Evolutionary conservation across 768 basidiomycete species (phyloP).

Genomic region (Cyclocybe cylindracea): DNA sequence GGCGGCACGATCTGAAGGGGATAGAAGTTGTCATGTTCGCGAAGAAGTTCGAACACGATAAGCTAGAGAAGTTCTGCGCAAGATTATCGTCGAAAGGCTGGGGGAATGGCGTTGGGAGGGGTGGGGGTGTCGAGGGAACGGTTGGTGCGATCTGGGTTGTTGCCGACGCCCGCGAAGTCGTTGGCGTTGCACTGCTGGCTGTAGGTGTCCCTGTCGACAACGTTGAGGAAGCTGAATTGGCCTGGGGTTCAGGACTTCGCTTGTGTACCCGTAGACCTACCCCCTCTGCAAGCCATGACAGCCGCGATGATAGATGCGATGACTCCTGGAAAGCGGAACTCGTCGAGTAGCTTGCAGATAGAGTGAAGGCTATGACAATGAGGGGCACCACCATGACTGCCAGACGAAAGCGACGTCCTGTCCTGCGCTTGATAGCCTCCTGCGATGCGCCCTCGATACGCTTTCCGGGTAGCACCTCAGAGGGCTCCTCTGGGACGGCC

Average conservation of each 20-base stretch:
- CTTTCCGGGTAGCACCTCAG: slow-evolving; percentile 9
- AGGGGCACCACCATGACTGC: slow-evolving; percentile 59
- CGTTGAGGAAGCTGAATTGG: slow-evolving; percentile 9
- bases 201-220: slow-evolving; percentile 14
- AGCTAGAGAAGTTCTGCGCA: slow-evolving; percentile 64
- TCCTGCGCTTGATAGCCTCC: slow-evolving; percentile 38
- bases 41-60: slow-evolving; percentile 70
- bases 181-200: neutral
- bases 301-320: slow-evolving; percentile 26
- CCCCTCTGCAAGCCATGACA: slow-evolving; percentile 30
- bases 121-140: slow-evolving; percentile 50
- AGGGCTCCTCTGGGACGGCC: slow-evolving; percentile 7
- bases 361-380: slow-evolving; percentile 53
- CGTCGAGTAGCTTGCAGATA: slow-evolving; percentile 49
- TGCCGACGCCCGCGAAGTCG: slow-evolving; percentile 18
- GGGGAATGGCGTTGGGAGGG: slow-evolving; percentile 75
- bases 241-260: slow-evolving; percentile 34
- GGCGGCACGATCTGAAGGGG: slow-evolving; percentile 72
- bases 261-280: slow-evolving; percentile 43
- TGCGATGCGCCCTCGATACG: slow-evolving; percentile 1
- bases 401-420: slow-evolving; percentile 47
- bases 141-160: slow-evolving; percentile 38
- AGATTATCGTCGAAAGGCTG: slow-evolving; percentile 71
- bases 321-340: slow-evolving; percentile 49
- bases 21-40: slow-evolving; percentile 65